Evolutionary conservation across 495 filamentous ascomycete species (phyloP).

Genomic region (Tuber melanosporum): DNA sequence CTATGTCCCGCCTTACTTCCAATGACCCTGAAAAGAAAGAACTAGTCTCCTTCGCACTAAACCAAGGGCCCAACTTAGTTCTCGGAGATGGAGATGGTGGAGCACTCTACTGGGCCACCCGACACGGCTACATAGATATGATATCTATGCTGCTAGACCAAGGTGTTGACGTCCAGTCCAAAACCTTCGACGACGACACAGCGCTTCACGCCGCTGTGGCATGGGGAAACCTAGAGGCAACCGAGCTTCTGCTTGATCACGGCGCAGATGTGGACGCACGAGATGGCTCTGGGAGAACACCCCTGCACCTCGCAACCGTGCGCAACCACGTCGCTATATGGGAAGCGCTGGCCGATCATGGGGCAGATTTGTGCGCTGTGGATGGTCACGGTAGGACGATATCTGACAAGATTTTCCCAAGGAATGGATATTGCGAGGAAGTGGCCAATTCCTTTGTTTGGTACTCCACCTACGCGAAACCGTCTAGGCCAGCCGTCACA

Average conservation of each 20-base stretch:
- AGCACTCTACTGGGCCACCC: constrained; percentile 8
- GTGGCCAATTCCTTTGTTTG: neutral
- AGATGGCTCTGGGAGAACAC: neutral
- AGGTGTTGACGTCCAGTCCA: constrained; percentile 1
- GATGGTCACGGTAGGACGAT: neutral
- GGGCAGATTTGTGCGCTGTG: neutral
- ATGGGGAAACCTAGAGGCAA: neutral
- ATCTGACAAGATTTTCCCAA: neutral
- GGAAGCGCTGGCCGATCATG: neutral
- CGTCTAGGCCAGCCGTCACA: neutral
- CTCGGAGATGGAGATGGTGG: neutral
- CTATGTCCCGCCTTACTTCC: neutral
- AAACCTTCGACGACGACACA: neutral
- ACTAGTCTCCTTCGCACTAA: neutral
- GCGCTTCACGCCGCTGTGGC: neutral
- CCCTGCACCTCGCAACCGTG: neutral
- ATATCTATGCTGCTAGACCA: constrained; percentile 1
- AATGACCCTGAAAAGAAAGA: neutral
- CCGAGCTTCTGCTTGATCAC: neutral
- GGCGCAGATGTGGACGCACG: neutral
- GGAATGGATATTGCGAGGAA: neutral
- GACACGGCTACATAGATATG: constrained; percentile 2
- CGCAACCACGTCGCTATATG: neutral
- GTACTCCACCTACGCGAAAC: neutral
- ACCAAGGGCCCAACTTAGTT: neutral